Base-by-base conservation (phyloP, 139 green algal species). In the Chlamydomonas asymmetrica region DNA sequence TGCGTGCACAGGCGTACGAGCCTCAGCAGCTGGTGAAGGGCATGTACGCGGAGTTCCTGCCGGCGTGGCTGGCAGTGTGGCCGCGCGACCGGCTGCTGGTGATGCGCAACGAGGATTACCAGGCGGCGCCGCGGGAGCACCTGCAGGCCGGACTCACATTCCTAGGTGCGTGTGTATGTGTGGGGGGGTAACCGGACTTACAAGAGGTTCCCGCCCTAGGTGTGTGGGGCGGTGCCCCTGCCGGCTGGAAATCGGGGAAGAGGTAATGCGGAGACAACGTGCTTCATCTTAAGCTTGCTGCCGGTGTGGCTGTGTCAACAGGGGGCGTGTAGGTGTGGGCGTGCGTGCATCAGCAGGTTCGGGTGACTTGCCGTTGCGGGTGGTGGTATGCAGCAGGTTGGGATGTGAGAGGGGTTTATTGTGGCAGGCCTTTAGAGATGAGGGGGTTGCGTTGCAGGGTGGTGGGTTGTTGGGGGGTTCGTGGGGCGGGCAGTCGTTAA, bases 21-120 rank as follows among this genome's bases (percentile, higher is more conserved):
- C 83, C 80, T 13, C 84, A 89, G 74, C 84, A 89, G 73, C 80
- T 89, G 27, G 67, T 89, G 0, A 89, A 89, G 65, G 85, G 84
- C 54, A 81, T 89, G 80, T 89, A 89, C 52, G 49, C 59, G 0
- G 68, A 68, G 18, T 89, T 85, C 77, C 45, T 84, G 68, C 74
- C 82, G 35, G 71, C 75, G 31, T 89, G 85, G 85, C 69, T 89
- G 38, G 40, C 65, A 0, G 66, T 80, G 50, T 91, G 66, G 45
- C 83, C 82, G 0, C 71, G 83, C 4, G n/a, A 81, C 4, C 82
- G 80, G 54, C 56, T 91, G 52, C 71, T 91, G 43, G 48, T 91
- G 35, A 52, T 91, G 35, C 74, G 85, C 38, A 86, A 75, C 35
- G 85, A 91, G 49, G 85, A 91, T 73, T 91, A 89, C 80, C 81